Evolutionary conservation across 2,329 filamentous ascomycete species (phyloP).

Genomic region (Microsporum canis): DNA sequence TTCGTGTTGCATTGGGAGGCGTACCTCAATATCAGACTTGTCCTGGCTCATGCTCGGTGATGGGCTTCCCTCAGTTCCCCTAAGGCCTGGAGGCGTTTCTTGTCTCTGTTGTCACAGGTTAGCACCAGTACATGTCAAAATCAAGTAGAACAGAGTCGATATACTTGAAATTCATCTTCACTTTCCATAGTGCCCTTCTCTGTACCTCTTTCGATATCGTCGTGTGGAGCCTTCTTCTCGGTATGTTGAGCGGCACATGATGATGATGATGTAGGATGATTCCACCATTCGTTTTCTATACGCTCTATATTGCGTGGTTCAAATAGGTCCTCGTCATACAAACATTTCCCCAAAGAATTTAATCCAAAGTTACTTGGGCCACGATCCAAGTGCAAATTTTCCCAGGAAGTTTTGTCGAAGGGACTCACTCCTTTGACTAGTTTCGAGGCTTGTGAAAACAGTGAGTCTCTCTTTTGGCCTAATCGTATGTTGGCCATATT

Average conservation of each 20-base stretch:
- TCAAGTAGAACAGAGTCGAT: conserved; percentile 5
- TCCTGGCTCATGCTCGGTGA: too few relatives aligned
- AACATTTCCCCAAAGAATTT: neutral
- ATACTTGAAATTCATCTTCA: conserved; percentile 31
- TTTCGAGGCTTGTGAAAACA: conserved; percentile 42
- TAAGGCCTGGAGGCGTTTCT: conserved; percentile 26
- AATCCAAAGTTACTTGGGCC: neutral
- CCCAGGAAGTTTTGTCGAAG: conserved; percentile 43
- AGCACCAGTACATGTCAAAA: neutral
- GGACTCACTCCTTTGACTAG: conserved; percentile 44
- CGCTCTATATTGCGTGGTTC: conserved; percentile 13
- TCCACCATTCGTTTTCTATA: conserved; percentile 27
- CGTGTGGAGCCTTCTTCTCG: neutral
- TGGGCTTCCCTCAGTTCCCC: neutral
- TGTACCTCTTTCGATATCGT: neutral
- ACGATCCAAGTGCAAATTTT: conserved; percentile 17
- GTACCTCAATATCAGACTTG: neutral
- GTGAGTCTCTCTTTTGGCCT: conserved; percentile 31
- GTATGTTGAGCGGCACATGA: neutral
- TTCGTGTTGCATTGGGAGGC: neutral
- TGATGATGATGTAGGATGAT: conserved; percentile 7
- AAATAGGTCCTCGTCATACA: neutral
- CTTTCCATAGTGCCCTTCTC: conserved; percentile 21
- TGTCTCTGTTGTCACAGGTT: conserved; percentile 21
- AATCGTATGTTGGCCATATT: conserved; percentile 38